phyloP scores from a whole-genome alignment of 2,329 filamentous ascomycete genomes.

The Coniochaeta ligniaria region DNA sequence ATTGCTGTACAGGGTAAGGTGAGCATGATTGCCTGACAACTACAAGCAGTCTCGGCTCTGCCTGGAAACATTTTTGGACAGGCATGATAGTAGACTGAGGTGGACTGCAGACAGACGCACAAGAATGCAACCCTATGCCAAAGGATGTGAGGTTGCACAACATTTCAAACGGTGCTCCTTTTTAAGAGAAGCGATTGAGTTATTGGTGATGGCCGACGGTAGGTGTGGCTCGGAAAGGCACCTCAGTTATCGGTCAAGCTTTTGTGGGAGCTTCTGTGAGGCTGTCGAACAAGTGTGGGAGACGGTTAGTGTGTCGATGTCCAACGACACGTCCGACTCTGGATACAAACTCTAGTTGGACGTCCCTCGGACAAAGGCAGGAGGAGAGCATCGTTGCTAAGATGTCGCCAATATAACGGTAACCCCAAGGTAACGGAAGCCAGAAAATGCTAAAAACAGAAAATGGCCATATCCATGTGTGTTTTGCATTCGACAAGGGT shows the following conservation, averaged over 20 bases:
- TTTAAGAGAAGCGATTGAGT: neutral
- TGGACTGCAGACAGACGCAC: neutral
- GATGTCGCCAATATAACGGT: neutral
- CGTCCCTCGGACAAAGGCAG: neutral
- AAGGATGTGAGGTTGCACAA: neutral
- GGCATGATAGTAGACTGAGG: neutral
- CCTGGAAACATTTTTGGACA: neutral
- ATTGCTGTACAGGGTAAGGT: neutral
- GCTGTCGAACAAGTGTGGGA: neutral
- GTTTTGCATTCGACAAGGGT: neutral
- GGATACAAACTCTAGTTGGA: no score
- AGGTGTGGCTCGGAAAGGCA: neutral
- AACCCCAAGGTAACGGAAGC: neutral
- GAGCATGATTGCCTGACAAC: neutral
- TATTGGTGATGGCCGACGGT: neutral
- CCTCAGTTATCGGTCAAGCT: conserved; percentile 1
- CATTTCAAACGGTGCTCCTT: neutral
- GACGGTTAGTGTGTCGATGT: neutral
- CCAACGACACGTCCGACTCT: neutral
- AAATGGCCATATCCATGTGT: neutral
- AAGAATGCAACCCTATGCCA: neutral
- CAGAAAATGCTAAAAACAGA: neutral
- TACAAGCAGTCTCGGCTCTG: neutral
- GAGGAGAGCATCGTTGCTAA: neutral
- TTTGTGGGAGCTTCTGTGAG: neutral